Percentiles rank a stretch among this genome's conserved stretches.
Evolutionary conservation across 306 rosid species (phyloP).

Genomic region (Dicorynia guianensis): DNA sequence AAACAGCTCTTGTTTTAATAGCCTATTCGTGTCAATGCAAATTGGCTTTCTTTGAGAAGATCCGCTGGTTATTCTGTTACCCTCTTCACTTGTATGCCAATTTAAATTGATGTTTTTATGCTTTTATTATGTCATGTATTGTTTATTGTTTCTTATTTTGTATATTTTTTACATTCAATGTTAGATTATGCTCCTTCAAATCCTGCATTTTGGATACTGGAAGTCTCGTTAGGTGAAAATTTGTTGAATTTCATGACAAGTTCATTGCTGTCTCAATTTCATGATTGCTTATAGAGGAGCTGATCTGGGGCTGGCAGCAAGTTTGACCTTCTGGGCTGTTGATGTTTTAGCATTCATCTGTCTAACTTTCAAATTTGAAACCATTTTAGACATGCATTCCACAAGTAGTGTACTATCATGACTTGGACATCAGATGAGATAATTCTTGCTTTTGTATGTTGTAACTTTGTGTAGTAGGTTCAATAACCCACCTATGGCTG

Average conservation of each 20-base stretch:
- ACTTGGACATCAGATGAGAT: neutral
- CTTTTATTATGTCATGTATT: neutral
- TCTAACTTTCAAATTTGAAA: neutral
- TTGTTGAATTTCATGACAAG: slow-evolving; percentile 33
- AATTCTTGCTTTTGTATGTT: neutral
- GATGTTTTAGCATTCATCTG: slow-evolving; percentile 5
- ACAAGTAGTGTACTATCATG: slow-evolving; percentile 1
- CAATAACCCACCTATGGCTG: neutral
- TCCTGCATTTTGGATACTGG: slow-evolving; percentile 26
- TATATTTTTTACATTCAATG: neutral
- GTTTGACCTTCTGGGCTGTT: neutral
- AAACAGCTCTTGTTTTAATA: too few relatives aligned
- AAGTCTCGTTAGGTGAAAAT: slow-evolving; percentile 9
- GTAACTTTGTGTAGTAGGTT: neutral
- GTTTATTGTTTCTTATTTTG: neutral
- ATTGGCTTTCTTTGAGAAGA: too few relatives aligned
- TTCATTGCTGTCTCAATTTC: neutral
- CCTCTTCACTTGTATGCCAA: neutral
- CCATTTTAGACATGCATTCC: neutral
- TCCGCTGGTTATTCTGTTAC: too few relatives aligned
- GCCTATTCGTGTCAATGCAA: too few relatives aligned
- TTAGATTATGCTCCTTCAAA: neutral
- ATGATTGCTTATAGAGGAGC: neutral
- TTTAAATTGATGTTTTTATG: slow-evolving; percentile 13
- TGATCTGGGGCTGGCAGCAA: slow-evolving; percentile 4